These are phyloP conservation scores for Diutina neorugosa DNA, from an alignment of 1,139 yeast species.

Conservation along the genomic window DNA sequence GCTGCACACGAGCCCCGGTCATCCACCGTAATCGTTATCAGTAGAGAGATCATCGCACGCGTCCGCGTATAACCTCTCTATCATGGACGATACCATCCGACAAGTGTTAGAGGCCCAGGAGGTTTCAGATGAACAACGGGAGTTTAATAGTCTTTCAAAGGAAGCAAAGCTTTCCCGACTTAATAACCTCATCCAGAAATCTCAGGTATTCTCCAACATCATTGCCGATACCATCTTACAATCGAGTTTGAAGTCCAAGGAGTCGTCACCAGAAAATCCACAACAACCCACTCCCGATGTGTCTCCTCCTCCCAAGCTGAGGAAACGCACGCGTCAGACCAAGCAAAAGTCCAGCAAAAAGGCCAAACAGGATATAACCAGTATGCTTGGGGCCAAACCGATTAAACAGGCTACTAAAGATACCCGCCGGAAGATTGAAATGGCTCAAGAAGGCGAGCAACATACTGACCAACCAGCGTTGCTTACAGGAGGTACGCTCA, in stretches of 20 bases:
- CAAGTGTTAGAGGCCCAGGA: not conserved
- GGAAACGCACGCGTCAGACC: constrained; percentile 8
- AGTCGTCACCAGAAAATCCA: not conserved
- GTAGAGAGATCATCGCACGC: not conserved
- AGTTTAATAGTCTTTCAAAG: constrained; percentile 26
- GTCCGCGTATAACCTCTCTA: not conserved
- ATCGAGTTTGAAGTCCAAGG: constrained; percentile 8
- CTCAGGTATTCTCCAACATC: constrained; percentile 74
- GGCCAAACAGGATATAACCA: constrained; percentile 12
- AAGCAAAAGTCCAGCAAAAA: constrained; percentile 5
- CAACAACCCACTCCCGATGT: not conserved
- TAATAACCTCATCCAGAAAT: constrained; percentile 63
- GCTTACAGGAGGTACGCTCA: constrained; percentile 56
- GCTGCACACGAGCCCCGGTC: not conserved
- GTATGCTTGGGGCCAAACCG: constrained; percentile 11
- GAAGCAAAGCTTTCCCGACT: constrained; percentile 46
- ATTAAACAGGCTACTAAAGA: constrained; percentile 10
- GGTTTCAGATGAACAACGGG: constrained; percentile 16
- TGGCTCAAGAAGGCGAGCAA: constrained; percentile 12
- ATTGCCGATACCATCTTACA: constrained; percentile 65
- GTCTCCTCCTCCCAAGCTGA: constrained; percentile 9
- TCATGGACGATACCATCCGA: not conserved
- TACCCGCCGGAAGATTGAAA: constrained; percentile 15
- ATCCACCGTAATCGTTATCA: not conserved
- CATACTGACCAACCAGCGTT: constrained; percentile 48